phyloP scores from a whole-genome alignment of 2,329 filamentous ascomycete genomes.

The Paraconiothyrium brasiliense region DNA sequence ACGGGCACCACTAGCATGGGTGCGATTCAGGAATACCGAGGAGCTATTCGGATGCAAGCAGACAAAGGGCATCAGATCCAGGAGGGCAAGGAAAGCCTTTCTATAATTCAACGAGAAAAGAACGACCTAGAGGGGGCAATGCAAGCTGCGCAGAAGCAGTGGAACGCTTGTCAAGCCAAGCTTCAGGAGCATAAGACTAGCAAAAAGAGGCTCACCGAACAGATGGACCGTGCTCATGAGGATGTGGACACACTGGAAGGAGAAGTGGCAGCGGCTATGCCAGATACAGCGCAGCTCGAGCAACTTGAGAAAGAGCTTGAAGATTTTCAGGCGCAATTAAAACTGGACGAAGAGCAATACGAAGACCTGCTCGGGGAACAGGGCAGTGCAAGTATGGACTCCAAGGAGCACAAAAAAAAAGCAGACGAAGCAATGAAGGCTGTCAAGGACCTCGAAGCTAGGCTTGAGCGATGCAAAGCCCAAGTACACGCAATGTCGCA shows the following conservation, averaged over 20 bases:
- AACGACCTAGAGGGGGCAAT: conserved; percentile 32
- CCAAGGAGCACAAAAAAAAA: conserved; percentile 37
- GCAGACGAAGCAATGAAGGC: conserved; percentile 42
- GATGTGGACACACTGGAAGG: conserved; percentile 73
- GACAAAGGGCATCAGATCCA: conserved; percentile 75
- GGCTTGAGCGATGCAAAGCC: conserved; percentile 40
- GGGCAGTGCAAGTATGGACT: conserved; percentile 52
- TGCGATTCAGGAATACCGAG: conserved; percentile 63
- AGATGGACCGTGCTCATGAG: conserved; percentile 69
- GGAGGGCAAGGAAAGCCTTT: conserved; percentile 59
- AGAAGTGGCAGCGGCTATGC: conserved; percentile 65
- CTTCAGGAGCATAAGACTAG: conserved; percentile 61
- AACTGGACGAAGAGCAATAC: conserved; percentile 51
- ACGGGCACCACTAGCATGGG: conserved; percentile 60
- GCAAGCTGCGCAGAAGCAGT: conserved; percentile 51
- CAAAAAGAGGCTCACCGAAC: conserved; percentile 61
- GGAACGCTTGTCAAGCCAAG: conserved; percentile 60
- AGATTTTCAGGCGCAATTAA: conserved; percentile 61
- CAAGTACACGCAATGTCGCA: conserved; percentile 41
- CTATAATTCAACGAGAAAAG: conserved; percentile 60
- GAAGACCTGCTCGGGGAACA: conserved; percentile 59
- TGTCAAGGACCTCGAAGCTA: conserved; percentile 33
- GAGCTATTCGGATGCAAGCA: conserved; percentile 78
- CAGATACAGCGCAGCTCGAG: conserved; percentile 67
- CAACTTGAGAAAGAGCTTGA: conserved; percentile 60